Evolutionary conservation across 2,329 filamentous ascomycete genomes (phyloP), one percentile per base, ranked within the genome.

Genomic region (Thielaviopsis punctulata): DNA sequence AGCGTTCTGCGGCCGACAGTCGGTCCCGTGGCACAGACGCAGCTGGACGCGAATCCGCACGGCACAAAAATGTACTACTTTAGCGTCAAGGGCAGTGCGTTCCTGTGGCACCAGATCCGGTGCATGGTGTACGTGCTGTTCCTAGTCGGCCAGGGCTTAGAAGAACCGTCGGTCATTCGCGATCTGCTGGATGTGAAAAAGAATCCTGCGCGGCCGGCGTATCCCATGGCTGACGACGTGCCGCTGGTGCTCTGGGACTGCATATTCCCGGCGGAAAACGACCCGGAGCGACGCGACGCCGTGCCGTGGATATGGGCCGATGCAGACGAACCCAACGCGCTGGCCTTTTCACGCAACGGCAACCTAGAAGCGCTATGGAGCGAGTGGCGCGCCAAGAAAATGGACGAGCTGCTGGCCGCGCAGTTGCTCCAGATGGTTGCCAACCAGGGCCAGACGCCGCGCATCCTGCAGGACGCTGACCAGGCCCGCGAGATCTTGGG

Each of bases 61-160:
- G 18, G 55, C 49, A 74, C 80, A 6, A 85, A 86, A 61, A 76
- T 95, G 13, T 96, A 93, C 68, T 82, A 83, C 56, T 93, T 98
- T 66, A 82, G 83, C 54, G 80, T 98, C 41, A 80, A 89, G 59
- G 92, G 92, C 19, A 88, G 84, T 7, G 92, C 89, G 1, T 98
- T 98, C 66, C 69, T 98, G 46, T 98, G 92, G 92, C 92, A 98
- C 68, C 92, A 98, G 68, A 93, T 98, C 59, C 81, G 92, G 22
- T 86, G 90, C 69, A 89, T 98, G 78, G 81, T 93, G n/a, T 79
- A 82, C 15, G 72, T 96, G 6, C 71, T 98, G n/a, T 96, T 98
- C 69, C 72, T 92, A 10, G 80, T 96, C 8, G 92, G 86, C 24
- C 92, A 98, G 67, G 80, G 87, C 0, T 76, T 94, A 15, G 92